Base-by-base conservation (phyloP, 768 basidiomycete species). In the Lactarius trivialis region DNA sequence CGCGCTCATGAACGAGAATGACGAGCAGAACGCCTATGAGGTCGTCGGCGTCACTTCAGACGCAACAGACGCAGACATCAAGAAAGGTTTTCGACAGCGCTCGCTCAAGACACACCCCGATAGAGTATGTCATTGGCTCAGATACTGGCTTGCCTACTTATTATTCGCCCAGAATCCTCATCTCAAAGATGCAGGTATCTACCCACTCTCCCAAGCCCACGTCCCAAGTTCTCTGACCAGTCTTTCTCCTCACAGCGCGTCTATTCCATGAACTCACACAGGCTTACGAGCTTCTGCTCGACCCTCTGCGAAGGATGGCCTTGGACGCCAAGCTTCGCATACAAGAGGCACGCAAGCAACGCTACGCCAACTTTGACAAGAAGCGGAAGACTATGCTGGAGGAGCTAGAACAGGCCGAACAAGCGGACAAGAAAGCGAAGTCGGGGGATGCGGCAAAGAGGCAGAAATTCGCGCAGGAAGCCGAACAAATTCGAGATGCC, bases 41-140 rank as follows among this genome's bases (percentile, higher is more conserved):
- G 76, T 91, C 0, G 76, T 93, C 1, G 81, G 77, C 3, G 66
- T 92, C 33, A 76, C 77, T 7, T 68, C 77, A 43, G 88, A 90
- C 65, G 79, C 86, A 19, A 86, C 86, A 33, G 89, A 92, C 61
- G 81, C 83, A 55, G 90, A 91, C 65, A 89, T 93, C 57, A 80
- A 82, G 60, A 89, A 85, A 3, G 89, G 91, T 0, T 93, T 92
- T 67, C 81, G 91, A 43, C 80, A 89, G 61, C 78, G 83, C 32
- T 92, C 91, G 1, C 79, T 91, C 68, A 92, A 91, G 76, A 89
- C 92, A 37, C 91, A 93, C 74, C 91, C 91, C 32, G 91, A 93
- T 70, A 82, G 89, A 70, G 91, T 91, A 67, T 65, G 82, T 54
- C 28, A n/a, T 58, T 24, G 3, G 28, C 21, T 56, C 19, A 33